These are phyloP conservation scores for Cynanchum wilfordii DNA, from an alignment of 257 asterid species.

Conservation along the genomic window DNA sequence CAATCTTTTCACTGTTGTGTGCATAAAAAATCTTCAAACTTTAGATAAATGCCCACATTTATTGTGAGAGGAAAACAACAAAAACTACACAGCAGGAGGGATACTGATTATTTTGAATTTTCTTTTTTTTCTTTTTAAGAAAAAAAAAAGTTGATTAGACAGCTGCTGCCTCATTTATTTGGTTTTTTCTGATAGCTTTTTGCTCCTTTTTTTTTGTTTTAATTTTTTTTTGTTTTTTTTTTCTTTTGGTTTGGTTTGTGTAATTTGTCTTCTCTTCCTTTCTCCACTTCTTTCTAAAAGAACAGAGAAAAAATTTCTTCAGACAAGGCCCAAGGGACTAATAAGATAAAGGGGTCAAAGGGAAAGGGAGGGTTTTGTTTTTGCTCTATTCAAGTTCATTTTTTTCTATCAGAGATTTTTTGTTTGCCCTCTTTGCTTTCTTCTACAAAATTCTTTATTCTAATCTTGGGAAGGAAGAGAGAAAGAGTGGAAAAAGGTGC, in stretches of 20 bases:
- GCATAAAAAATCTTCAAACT: not conserved
- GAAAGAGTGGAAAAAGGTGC: conserved; percentile 9
- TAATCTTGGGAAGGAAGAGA: not conserved
- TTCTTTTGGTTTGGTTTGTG: conserved; percentile 8
- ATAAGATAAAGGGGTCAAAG: conserved; percentile 11
- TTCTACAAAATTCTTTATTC: not conserved
- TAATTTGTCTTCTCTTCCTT: conserved; percentile 6
- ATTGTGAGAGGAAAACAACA: conserved; percentile 4
- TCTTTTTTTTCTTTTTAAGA: not conserved
- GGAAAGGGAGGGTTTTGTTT: conserved; percentile 6
- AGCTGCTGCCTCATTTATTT: conserved; percentile 11
- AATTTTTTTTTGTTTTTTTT: not conserved
- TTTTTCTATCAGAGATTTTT: not conserved
- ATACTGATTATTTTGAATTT: not conserved
- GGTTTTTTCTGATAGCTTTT: conserved; percentile 7
- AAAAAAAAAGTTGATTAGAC: conserved; percentile 11
- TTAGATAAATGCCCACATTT: conserved; percentile 13
- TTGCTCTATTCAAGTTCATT: not conserved
- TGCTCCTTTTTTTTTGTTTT: not conserved
- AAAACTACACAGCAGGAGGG: not conserved
- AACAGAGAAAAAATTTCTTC: too few relatives aligned
- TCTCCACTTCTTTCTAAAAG: not conserved
- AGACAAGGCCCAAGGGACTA: conserved; percentile 7
- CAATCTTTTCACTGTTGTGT: conserved; percentile 58
- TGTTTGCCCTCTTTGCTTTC: not conserved